Evolutionary conservation across 2,329 filamentous ascomycete genomes (phyloP), one percentile per base, ranked within the genome.

Genomic region (Trichoderma hamatum): DNA sequence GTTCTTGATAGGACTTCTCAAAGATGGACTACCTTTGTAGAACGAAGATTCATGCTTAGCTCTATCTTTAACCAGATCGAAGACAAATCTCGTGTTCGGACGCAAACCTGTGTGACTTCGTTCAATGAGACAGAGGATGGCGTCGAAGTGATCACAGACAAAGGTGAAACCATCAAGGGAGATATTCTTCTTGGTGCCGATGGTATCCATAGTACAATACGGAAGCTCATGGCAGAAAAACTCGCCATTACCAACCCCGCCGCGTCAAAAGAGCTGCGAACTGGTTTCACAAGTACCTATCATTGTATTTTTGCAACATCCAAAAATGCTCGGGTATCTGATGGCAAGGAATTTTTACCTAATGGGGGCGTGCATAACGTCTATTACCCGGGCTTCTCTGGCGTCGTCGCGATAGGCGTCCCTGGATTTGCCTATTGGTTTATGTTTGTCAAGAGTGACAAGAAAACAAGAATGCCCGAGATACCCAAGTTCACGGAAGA

Each of bases 151-250:
- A 76, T 80, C 11, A 71, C 70, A 6, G 78, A 77, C 43, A 72
- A 71, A 3, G 79, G 82, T 67, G 79, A 80, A 9, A 73, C 74
- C 0, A 62, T 72, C 1, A 77, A 77, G 68, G 34, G 70, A 0
- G 81, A 78, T 0, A 72, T 84, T 26, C 67, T 82, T 14, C 74
- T 83, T 30, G 82, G 81, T 9, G 80, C 81, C 10, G 82, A 84
- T 69, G 82, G 82, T 16, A 78, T 80, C 5, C 78, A 80, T 69
- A 82, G 80, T 70, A 76, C 63, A 24, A 54, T 66, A 26, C 63
- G 63, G 24, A 58, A 32, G 2, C 16, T 67, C 32, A 55, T 66
- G 52, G 63, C 63, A 5, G 52, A 66, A 34, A 43, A 58, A 5
- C 16, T 66, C 36, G 26, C 63, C n/a, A n/a, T 19, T 2, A 58